phyloP scores from a whole-genome alignment of 2,329 filamentous ascomycete species.

The Stemphylium vesicarium region DNA sequence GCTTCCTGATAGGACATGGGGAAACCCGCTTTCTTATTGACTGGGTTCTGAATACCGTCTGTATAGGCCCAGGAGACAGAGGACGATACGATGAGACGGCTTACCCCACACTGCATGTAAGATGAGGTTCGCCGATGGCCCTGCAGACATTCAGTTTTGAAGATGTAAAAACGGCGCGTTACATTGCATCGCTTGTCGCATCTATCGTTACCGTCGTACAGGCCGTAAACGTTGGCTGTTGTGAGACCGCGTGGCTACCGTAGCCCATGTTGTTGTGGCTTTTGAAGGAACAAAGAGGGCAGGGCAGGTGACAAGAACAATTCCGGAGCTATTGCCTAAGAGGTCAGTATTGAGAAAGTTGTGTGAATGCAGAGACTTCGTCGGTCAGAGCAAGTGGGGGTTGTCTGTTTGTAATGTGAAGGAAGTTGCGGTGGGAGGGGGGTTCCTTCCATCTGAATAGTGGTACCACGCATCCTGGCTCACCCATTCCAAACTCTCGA shows the following conservation, averaged over 20 bases:
- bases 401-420: no score
- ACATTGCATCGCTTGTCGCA: constrained; percentile 2
- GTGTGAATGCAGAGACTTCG: not conserved
- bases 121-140: not conserved
- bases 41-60: not conserved
- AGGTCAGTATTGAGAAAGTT: not conserved
- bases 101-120: constrained; percentile 1
- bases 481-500: no score
- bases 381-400: no score
- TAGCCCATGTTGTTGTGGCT: not conserved
- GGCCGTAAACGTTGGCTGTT: not conserved
- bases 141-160: not conserved
- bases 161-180: not conserved
- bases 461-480: no score
- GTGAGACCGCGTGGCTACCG: not conserved
- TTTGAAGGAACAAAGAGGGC: not conserved
- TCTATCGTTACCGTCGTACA: not conserved
- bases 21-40: not conserved
- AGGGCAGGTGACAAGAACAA: not conserved
- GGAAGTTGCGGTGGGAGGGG: no score
- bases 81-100: not conserved
- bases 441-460: no score
- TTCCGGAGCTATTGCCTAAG: no score
- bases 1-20: constrained; percentile 7
- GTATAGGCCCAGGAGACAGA: not conserved